Evolutionary conservation across 495 filamentous ascomycete species (phyloP), one percentile per base, ranked within the genome.

Genomic region (Lepraria neglecta): DNA sequence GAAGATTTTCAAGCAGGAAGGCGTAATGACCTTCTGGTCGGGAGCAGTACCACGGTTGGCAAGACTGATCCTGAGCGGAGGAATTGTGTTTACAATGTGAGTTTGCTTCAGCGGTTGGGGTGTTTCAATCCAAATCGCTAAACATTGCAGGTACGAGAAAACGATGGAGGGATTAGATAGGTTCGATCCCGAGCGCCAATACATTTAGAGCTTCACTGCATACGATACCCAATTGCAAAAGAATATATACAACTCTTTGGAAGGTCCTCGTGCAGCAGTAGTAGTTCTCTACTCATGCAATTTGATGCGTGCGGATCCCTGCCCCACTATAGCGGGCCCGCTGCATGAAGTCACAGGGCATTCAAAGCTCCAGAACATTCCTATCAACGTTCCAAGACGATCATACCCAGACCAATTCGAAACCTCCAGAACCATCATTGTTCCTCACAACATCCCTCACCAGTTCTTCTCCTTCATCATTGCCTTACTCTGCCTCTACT

Each of bases 21-120:
- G 94, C 7, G 42, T 97, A 27, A 71, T 91, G 45, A 95, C 91
- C 11, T 89, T 98, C 63, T 98, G 94, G 94, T 91, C 88, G 61
- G 94, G 94, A 21, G 92, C 95, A 27, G 68, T 97, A 63, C 94
- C 94, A 3, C 74, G 94, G 54, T 73, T 98, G 67, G 91, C 84
- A 21, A 77, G 94, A 59, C 71, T 98, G 63, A 88, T 96, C 62
- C 57, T 92, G 77, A 96, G 91, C 69, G 94, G 94, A 55, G 94
- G 94, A 21, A 96, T 98, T 69, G 95, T 98, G 56, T 98, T 98
- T 70, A 91, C 95, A 4, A 96, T 97, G 92, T 87, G 71, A 62
- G 82, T 76, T 52, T 28, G 12, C 19, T 47, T 46, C 6, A n/a
- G n/a, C n/a, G n/a, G n/a, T n/a, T n/a, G n/a, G 27, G 47, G 24